Evolutionary conservation across 768 basidiomycete species (phyloP).

Genomic region (Psilocybe tampanensis): DNA sequence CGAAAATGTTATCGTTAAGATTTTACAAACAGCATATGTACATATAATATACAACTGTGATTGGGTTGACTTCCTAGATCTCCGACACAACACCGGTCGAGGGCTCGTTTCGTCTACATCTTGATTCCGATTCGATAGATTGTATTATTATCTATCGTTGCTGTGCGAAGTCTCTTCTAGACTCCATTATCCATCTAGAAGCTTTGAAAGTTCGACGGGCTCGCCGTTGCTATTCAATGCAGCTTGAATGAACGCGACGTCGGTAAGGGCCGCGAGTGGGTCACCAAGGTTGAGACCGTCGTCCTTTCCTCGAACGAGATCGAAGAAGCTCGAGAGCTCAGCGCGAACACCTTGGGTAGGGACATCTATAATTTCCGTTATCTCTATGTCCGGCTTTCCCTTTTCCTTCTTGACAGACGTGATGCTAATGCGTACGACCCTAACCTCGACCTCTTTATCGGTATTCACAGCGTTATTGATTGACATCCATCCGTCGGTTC

Average conservation of each 20-base stretch:
- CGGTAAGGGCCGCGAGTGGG: constrained; percentile 64
- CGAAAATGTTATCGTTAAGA: neutral
- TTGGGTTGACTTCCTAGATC: constrained; percentile 8
- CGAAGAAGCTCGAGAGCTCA: constrained; percentile 63
- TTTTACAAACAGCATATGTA: constrained; percentile 1
- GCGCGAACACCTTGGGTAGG: constrained; percentile 52
- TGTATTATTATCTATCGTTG: neutral
- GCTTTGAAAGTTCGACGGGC: constrained; percentile 54
- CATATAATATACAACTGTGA: constrained; percentile 10
- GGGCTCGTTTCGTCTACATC: constrained; percentile 1
- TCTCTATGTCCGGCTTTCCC: constrained; percentile 44
- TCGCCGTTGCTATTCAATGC: constrained; percentile 67
- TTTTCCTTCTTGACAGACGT: constrained; percentile 37
- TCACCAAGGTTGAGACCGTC: constrained; percentile 54
- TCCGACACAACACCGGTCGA: constrained; percentile 22
- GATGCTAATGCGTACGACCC: constrained; percentile 40
- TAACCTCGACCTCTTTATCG: constrained; percentile 13
- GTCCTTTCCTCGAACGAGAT: constrained; percentile 50
- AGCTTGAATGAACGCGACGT: constrained; percentile 82
- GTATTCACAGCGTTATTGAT: constrained; percentile 34
- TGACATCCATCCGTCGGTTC: constrained; percentile 63
- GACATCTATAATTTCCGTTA: constrained; percentile 53
- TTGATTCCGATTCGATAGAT: constrained; percentile 19
- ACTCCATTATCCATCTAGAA: constrained; percentile 20
- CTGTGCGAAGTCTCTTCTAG: neutral